Conservation (phyloP, 768 basidiomycete genomes). For the Harrya chromipes region DNA sequence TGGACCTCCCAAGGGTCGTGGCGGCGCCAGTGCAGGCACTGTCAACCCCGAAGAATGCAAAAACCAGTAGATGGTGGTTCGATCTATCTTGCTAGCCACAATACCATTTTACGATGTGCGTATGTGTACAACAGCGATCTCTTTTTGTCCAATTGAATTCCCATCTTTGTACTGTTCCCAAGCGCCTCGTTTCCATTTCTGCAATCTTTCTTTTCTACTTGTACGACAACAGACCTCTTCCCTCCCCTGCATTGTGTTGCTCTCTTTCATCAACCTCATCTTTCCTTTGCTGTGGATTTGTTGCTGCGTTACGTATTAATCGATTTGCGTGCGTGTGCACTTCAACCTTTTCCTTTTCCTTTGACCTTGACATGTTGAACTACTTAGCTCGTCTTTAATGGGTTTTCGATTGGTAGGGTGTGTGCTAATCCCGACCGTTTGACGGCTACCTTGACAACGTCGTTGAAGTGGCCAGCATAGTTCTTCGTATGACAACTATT, state of each 20-base stretch:
- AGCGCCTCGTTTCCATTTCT: background rate
- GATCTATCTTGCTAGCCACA: conserved; percentile 10
- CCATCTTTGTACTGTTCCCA: conserved; percentile 9
- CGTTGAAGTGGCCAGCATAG: too few species aligned
- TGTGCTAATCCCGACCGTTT: background rate
- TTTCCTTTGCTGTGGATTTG: conserved; percentile 7
- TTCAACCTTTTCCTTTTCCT: background rate
- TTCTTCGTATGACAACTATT: too few species aligned
- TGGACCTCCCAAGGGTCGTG: conserved; percentile 55
- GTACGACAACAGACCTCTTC: background rate
- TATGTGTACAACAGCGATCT: conserved; percentile 14
- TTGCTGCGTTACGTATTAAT: conserved; percentile 11
- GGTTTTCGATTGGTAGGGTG: conserved; percentile 10
- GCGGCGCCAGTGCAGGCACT: conserved; percentile 38
- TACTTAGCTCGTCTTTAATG: conserved; percentile 23
- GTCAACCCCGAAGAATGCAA: conserved; percentile 82
- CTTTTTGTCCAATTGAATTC: conserved; percentile 13
- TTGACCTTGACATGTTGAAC: conserved; percentile 8
- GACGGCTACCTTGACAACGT: background rate
- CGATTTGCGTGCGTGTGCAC: conserved; percentile 9
- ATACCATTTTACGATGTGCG: conserved; percentile 18
- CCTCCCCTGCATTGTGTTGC: background rate
- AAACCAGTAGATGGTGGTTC: conserved; percentile 60
- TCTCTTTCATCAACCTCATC: background rate
- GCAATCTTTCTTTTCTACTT: background rate